These are phyloP conservation scores for Leccinum cinnamomeum DNA, from an alignment of 1,284 basidiomycete species.

Conservation along the genomic window DNA sequence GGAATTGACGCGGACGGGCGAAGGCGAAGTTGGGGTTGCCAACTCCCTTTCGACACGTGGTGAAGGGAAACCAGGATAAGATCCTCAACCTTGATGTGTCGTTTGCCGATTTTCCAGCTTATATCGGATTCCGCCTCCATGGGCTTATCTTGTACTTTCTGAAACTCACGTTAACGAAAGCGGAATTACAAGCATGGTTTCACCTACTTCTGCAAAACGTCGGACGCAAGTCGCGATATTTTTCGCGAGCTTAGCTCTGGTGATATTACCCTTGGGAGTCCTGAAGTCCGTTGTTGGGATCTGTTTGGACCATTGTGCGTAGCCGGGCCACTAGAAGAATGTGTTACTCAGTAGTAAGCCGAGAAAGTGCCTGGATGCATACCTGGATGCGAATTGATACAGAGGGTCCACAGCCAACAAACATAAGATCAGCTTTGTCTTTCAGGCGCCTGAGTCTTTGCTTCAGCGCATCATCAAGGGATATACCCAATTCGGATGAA, in stretches of 20 bases:
- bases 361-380: conserved; percentile 15
- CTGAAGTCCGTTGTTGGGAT: conserved; percentile 77
- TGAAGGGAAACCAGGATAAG: conserved; percentile 71
- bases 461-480: conserved; percentile 51
- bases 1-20: conserved; percentile 10
- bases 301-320: conserved; percentile 71
- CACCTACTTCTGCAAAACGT: conserved; percentile 51
- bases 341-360: conserved; percentile 5
- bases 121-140: conserved; percentile 61
- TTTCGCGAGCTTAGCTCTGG: conserved; percentile 63
- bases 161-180: conserved; percentile 12
- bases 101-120: conserved; percentile 59
- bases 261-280: conserved; percentile 71
- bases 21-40: conserved; percentile 74
- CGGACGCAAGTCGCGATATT: conserved; percentile 65
- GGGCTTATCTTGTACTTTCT: conserved; percentile 49
- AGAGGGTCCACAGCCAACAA: conserved; percentile 68
- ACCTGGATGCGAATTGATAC: conserved; percentile 75
- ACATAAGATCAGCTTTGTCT: conserved; percentile 61
- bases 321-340: conserved; percentile 65
- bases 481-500: conserved; percentile 56
- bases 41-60: conserved; percentile 75
- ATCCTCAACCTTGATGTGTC: conserved; percentile 59
- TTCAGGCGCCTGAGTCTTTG: conserved; percentile 43
- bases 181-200: background rate